Conservation (phyloP, 345 rosid genomes). For the Gossypium arboreum region DNA sequence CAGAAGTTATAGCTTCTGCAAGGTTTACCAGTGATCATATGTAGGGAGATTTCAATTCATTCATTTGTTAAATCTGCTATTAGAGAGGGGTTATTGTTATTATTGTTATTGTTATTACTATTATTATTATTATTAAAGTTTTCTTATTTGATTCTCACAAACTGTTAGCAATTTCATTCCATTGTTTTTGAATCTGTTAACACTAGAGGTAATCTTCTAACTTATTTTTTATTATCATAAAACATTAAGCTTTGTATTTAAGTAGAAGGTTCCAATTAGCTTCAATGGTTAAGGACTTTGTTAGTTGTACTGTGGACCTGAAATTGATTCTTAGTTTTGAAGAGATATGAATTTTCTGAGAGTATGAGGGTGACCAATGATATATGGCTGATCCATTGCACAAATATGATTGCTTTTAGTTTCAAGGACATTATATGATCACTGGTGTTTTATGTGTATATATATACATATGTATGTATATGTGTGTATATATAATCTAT, state of each 20-base stretch:
- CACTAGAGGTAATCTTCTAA: no score
- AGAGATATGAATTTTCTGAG: neutral
- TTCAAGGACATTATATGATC: neutral
- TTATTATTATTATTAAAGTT: neutral
- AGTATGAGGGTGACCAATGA: neutral
- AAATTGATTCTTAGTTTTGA: no score
- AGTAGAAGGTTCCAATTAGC: no score
- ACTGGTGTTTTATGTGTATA: neutral
- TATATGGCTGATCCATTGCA: neutral
- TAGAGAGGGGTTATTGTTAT: neutral
- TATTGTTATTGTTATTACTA: neutral
- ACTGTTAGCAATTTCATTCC: no score
- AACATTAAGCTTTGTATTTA: no score
- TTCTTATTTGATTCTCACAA: no score
- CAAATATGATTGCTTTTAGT: neutral
- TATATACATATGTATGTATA: neutral
- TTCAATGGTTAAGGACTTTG: no score
- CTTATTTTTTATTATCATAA: no score
- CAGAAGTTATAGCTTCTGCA: neutral
- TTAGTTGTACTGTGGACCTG: no score
- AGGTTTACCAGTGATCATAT: neutral
- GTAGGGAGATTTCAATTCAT: neutral
- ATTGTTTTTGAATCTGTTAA: no score
- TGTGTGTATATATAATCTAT: neutral
- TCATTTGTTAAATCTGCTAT: neutral